Evolutionary conservation across 179 eudicot genomes (phyloP).

Genomic region (Actinidia chinensis): DNA sequence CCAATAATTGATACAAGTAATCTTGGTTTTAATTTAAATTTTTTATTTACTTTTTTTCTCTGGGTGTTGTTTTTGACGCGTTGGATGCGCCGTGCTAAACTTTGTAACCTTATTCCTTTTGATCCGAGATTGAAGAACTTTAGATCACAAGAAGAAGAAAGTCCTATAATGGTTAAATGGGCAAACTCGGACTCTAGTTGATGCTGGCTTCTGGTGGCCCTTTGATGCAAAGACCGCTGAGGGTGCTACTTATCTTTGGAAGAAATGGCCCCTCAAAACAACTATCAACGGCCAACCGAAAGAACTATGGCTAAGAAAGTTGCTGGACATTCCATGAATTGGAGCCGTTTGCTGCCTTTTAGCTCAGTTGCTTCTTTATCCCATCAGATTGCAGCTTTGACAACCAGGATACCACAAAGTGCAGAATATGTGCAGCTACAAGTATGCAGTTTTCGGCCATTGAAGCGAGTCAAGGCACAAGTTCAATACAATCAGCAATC

Average conservation of each 20-base stretch:
- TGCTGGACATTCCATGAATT: not conserved
- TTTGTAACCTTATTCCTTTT: not conserved
- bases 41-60: too few relatives aligned
- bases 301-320: not conserved
- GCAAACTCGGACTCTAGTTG: not conserved
- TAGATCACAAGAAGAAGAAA: too few relatives aligned
- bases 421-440: not conserved
- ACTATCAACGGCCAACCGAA: not conserved
- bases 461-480: not conserved
- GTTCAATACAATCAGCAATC: not conserved
- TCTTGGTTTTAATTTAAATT: not conserved
- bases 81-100: not conserved
- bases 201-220: not conserved
- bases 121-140: not conserved
- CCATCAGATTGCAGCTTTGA: not conserved
- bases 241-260: not conserved
- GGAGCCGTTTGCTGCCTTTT: not conserved
- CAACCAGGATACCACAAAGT: not conserved
- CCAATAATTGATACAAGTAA: not conserved
- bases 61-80: not conserved
- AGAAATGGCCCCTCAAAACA: not conserved
- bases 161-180: constrained; percentile 1
- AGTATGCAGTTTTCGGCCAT: not conserved
- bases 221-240: constrained; percentile 2
- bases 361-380: constrained; percentile 1